These are phyloP conservation scores for Nicotiana attenuata DNA, from an alignment of 257 asterid species.

Conservation along the genomic window DNA sequence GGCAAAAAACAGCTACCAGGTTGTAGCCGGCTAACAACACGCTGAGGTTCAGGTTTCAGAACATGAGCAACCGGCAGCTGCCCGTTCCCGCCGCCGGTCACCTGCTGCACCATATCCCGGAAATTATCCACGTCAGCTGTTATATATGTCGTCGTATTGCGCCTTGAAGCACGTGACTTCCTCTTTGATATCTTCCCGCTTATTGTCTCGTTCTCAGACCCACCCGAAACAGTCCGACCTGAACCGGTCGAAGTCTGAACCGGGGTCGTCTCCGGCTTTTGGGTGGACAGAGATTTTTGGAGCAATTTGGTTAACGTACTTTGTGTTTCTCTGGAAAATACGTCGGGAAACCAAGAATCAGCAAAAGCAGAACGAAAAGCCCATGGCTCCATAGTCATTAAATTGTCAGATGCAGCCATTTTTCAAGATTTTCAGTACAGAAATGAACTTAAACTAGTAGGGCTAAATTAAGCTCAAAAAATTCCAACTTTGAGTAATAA, in stretches of 20 bases:
- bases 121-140: slow-evolving; percentile 82
- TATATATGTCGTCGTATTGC: slow-evolving; percentile 69
- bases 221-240: slow-evolving; percentile 34
- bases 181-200: slow-evolving; percentile 58
- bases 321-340: slow-evolving; percentile 49
- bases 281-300: slow-evolving; percentile 39
- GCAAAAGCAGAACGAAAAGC: slow-evolving; percentile 40
- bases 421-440: not conserved
- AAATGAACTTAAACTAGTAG: not conserved
- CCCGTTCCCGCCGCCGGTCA: slow-evolving; percentile 58
- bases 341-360: slow-evolving; percentile 59
- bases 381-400: slow-evolving; percentile 59
- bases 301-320: slow-evolving; percentile 45
- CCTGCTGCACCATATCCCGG: slow-evolving; percentile 94
- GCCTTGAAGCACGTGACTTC: slow-evolving; percentile 73
- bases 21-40: slow-evolving; percentile 27
- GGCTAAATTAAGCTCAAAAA: not conserved
- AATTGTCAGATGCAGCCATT: slow-evolving; percentile 63
- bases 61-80: slow-evolving; percentile 28
- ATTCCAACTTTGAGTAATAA: not conserved
- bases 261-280: slow-evolving; percentile 27
- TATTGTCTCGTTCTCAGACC: slow-evolving; percentile 55
- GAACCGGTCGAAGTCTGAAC: slow-evolving; percentile 32
- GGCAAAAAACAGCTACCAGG: slow-evolving; percentile 28
- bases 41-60: slow-evolving; percentile 63